These are phyloP conservation scores for Hyaloscypha bicolor DNA, from an alignment of 495 filamentous ascomycete genomes.

Conservation along the genomic window DNA sequence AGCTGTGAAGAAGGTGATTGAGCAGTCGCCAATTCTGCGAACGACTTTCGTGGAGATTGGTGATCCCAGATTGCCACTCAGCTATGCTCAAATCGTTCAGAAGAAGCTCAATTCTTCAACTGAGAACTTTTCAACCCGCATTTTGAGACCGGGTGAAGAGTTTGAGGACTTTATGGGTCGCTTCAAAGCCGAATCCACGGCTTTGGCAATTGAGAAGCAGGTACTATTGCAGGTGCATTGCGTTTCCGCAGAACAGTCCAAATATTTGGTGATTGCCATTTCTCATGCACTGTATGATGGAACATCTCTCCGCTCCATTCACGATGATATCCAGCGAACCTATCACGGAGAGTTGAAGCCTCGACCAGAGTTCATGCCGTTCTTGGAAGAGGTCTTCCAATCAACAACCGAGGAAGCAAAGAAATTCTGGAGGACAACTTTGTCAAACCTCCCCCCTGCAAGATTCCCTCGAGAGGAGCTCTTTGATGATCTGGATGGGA, in stretches of 20 bases:
- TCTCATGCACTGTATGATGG: slow-evolving; percentile 83
- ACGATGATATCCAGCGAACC: slow-evolving; percentile 62
- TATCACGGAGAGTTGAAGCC: slow-evolving; percentile 47
- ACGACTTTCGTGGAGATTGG: slow-evolving; percentile 70
- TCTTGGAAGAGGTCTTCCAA: slow-evolving; percentile 49
- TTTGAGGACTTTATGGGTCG: slow-evolving; percentile 33
- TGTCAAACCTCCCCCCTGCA: slow-evolving; percentile 48
- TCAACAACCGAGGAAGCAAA: slow-evolving; percentile 40
- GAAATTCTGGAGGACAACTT: slow-evolving; percentile 62
- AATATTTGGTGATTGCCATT: slow-evolving; percentile 67
- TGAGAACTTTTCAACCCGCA: slow-evolving; percentile 16
- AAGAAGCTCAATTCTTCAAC: background rate
- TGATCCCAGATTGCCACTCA: slow-evolving; percentile 50
- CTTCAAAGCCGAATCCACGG: slow-evolving; percentile 16
- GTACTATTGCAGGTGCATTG: slow-evolving; percentile 46
- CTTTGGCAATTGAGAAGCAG: background rate
- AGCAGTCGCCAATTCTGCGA: slow-evolving; percentile 67
- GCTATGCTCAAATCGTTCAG: slow-evolving; percentile 69
- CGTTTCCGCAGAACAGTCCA: slow-evolving; percentile 35
- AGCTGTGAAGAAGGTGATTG: slow-evolving; percentile 62
- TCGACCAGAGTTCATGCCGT: slow-evolving; percentile 47
- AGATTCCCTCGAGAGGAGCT: slow-evolving; percentile 33
- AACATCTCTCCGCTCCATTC: slow-evolving; percentile 66
- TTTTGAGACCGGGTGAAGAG: slow-evolving; percentile 6
- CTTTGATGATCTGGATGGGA: background rate